Evolutionary conservation across 1,139 yeast genomes (phyloP), one percentile per base, ranked within the genome.

Genomic region (Arxiozyma slooffiae): DNA sequence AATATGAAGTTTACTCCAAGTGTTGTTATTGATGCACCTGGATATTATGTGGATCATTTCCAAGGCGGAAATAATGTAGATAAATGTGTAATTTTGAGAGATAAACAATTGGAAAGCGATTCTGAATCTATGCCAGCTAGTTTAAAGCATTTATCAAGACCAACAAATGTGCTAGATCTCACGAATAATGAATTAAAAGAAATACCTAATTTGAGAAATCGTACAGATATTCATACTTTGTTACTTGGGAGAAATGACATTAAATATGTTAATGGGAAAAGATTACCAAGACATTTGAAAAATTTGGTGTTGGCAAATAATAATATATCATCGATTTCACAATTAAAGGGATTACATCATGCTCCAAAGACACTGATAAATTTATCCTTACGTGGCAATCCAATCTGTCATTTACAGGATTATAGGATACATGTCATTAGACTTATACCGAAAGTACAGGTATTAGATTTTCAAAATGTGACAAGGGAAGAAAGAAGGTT

Each of bases 391-490:
- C 54, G 67, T 2, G 86, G 82, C 1, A 89, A 88, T 60, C 86
- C 86, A 0, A 73, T 88, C 0, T 67, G 79, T 1, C 60, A 68
- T 21, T 58, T 70, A n/a, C 71, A 74, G 21, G 63, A 83, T 59
- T 89, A 88, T 62, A 71, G 96, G 49, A 57, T 71, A 16, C 77
- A 78, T 61, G 64, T 81, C 2, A 71, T 87, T 1, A 79, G 86
- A 80, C 60, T 78, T 14, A 58, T 84, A 6, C 96, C 96, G 0
- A 64, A 72, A 1, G 63, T 90, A 47, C 71, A 75, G 47, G 74
- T 83, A 0, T 64, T 90, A 44, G 97, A 90, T 63, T 85, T 81
- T 57, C 72, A 74, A 47, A 79, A 78, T 56, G 78, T 90, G 16
- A 80, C 75, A 51, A 71, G 73, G 4, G 54, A 55, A 0, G 96